Evolutionary conservation across 257 asterid species (phyloP), one percentile per base, ranked within the genome.

Genomic region (Solanum microdontum): DNA sequence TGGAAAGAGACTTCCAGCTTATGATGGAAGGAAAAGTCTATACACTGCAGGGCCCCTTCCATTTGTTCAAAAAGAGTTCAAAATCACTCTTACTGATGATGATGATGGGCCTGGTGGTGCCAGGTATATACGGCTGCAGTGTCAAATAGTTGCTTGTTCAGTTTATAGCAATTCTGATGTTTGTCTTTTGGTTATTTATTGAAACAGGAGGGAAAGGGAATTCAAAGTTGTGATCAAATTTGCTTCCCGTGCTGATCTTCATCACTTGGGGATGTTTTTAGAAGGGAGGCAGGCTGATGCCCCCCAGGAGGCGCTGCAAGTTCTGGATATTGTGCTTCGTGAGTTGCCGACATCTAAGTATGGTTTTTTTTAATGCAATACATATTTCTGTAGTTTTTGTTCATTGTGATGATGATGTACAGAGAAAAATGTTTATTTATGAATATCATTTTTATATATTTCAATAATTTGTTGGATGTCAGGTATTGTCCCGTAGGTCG

Each of bases 41-140:
- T 97, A 97, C 91, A 97, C 99, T 80, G 99, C 98, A 8, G 99
- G 99, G 4, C 93, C 99, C 40, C 93, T 97, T 68, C 98, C 99
- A 37, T 97, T 97, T 90, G 88, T 55, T 34, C 91, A 94, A 0
- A 94, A 90, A 86, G 99, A 94, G 90, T 97, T 97, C 87, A 93
- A 51, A 51, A 94, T 97, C 39, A 91, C 87, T 10, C 98, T 97
- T 36, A 15, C 87, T 14, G 98, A 95, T 82, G 99, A 97, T 85
- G 99, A 95, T 76, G 98, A 97, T 28, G 93, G 95, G 90, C 87
- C 96, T 34, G 95, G 94, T 77, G 89, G 90, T 33, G 34, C 91
- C 48, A 94, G 98, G 99, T 94, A 4, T 28, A 77, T 51, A 24
- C 6, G 4, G 69, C 37, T 58, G 39, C 37, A 39, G 26, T 84